Conservation (phyloP, 805 yeast genomes). For the Saccharomyces eubayanus region DNA sequence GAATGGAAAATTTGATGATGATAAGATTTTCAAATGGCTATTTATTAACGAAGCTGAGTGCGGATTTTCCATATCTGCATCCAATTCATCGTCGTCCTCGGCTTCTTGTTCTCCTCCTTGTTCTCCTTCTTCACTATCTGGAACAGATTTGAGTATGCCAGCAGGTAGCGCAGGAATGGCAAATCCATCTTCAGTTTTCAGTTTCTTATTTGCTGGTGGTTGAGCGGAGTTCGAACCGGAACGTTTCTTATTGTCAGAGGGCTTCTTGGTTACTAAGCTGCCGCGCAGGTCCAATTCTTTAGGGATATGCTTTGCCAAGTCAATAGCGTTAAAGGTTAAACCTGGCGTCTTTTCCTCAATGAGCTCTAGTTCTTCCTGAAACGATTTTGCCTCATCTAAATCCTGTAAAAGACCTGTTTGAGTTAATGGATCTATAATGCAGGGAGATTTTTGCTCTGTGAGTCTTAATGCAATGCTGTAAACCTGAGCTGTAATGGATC, state of each 20-base stretch:
- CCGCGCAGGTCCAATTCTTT: slow-evolving; percentile 37
- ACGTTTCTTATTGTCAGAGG: slow-evolving; percentile 32
- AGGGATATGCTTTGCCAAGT: slow-evolving; percentile 36
- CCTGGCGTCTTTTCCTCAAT: slow-evolving; percentile 31
- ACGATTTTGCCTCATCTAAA: slow-evolving; percentile 32
- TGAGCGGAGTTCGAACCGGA: slow-evolving; percentile 23
- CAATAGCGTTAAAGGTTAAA: slow-evolving; percentile 36
- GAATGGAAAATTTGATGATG: slow-evolving; percentile 46
- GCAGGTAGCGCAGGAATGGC: slow-evolving; percentile 25
- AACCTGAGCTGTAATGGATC: slow-evolving; percentile 55
- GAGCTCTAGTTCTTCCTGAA: slow-evolving; percentile 19
- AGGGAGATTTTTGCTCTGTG: slow-evolving; percentile 51
- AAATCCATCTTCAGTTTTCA: slow-evolving; percentile 37
- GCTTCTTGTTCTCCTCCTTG: slow-evolving; percentile 18
- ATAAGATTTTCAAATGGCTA: slow-evolving; percentile 62
- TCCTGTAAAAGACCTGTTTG: slow-evolving; percentile 46
- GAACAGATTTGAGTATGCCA: slow-evolving; percentile 15
- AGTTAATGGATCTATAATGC: slow-evolving; percentile 33
- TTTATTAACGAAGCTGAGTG: slow-evolving; percentile 35
- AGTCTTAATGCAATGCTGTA: slow-evolving; percentile 49
- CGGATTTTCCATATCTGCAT: slow-evolving; percentile 26
- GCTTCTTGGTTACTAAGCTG: slow-evolving; percentile 34
- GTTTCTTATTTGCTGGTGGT: slow-evolving; percentile 27
- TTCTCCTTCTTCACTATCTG: slow-evolving; percentile 19
- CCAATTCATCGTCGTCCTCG: slow-evolving; percentile 31